Conservation (phyloP, 116 monocot species). For the Posidonia oceanica region DNA sequence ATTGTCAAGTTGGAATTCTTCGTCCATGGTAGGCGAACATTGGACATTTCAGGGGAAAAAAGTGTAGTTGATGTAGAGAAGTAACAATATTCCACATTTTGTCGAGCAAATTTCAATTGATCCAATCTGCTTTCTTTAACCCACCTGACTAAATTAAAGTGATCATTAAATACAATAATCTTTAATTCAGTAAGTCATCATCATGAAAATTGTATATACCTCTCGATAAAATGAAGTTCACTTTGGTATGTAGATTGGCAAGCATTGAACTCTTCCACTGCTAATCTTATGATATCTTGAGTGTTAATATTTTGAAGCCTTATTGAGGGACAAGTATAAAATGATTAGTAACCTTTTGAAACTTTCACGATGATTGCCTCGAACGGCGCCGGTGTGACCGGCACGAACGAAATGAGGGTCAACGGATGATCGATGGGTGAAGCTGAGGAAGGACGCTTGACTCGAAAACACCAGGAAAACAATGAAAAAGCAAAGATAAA, state of each 20-base stretch:
- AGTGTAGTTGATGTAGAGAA: conserved; percentile 67
- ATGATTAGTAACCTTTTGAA: no score
- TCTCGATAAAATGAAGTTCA: conserved; percentile 53
- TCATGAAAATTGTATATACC: conserved; percentile 17
- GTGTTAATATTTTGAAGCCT: conserved; percentile 9
- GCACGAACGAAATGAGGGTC: no score
- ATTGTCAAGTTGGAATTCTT: conserved; percentile 70
- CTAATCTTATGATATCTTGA: conserved; percentile 36
- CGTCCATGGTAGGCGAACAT: conserved; percentile 71
- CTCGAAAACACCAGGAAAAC: no score
- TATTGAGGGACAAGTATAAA: no score
- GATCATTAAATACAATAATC: conserved; percentile 1
- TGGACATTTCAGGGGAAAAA: conserved; percentile 43
- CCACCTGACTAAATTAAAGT: conserved; percentile 36
- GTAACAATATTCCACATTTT: conserved; percentile 69
- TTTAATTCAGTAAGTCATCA: neutral
- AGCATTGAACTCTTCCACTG: conserved; percentile 44
- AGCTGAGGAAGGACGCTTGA: no score
- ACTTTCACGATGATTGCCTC: no score
- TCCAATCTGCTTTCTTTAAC: conserved; percentile 60
- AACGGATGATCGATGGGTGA: no score
- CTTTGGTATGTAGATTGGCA: conserved; percentile 44
- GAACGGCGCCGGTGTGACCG: no score
- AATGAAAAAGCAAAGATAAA: no score
- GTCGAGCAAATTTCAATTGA: conserved; percentile 65